These are phyloP conservation scores for Senecio squalidus DNA, from an alignment of 140 eudicot species.

Conservation along the genomic window DNA sequence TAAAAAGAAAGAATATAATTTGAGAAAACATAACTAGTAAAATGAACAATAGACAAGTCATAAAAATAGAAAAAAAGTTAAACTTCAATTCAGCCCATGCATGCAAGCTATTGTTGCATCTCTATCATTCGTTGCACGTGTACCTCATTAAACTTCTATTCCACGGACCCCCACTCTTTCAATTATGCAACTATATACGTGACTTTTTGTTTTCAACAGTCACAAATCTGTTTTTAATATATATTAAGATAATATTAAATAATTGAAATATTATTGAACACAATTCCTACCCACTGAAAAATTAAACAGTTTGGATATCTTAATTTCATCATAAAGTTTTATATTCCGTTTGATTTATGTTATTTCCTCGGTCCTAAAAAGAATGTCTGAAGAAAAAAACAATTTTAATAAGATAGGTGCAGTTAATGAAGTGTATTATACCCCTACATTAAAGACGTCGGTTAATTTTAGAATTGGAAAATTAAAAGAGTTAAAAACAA, in stretches of 20 bases:
- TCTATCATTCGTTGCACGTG: slow-evolving; percentile 28
- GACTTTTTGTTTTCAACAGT: background rate
- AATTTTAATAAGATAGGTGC: no score
- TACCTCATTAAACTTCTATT: slow-evolving; percentile 18
- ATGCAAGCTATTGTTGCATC: slow-evolving; percentile 12
- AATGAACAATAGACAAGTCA: slow-evolving; percentile 7
- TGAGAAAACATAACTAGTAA: background rate
- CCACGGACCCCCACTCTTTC: background rate
- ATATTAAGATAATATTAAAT: no score
- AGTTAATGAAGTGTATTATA: no score
- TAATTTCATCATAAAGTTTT: no score
- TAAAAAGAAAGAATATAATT: background rate
- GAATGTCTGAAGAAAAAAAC: no score
- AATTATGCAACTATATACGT: background rate
- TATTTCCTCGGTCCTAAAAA: no score
- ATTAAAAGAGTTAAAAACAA: no score
- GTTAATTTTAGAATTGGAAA: no score
- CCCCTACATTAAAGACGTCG: no score
- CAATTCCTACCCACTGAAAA: background rate
- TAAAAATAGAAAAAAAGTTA: slow-evolving; percentile 9
- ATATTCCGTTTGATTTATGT: no score
- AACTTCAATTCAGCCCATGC: slow-evolving; percentile 8
- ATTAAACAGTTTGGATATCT: background rate
- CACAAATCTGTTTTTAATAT: no score
- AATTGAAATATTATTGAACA: background rate